A percentile compares a stretch with the other conserved stretches of the same genome.
Evolutionary conservation across 345 rosid genomes (phyloP).

Genomic region (Dimocarpus longan): DNA sequence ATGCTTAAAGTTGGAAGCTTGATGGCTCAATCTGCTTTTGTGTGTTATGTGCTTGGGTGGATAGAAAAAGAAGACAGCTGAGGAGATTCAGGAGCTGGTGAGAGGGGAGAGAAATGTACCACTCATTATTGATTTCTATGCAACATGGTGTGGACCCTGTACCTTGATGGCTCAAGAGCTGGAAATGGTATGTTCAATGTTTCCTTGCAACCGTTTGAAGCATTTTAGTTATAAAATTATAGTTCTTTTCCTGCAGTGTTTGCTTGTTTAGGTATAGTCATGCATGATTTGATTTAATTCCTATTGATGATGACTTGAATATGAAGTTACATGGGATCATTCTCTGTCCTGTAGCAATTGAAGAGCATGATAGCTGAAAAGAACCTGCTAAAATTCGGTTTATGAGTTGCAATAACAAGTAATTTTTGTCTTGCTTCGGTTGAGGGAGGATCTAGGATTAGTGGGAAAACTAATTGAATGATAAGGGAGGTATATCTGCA

Average conservation of each 20-base stretch:
- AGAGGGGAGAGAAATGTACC: slow-evolving; percentile 83
- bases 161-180: slow-evolving; percentile 93
- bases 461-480: neutral
- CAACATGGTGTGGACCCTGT: slow-evolving; percentile 98
- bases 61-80: slow-evolving; percentile 74
- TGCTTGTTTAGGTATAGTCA: neutral
- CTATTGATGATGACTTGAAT: neutral
- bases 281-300: neutral
- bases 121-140: slow-evolving; percentile 82
- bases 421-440: neutral
- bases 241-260: neutral
- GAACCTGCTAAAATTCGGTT: neutral
- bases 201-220: neutral
- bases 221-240: neutral
- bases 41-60: slow-evolving; percentile 8
- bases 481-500: too few species aligned
- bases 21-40: neutral
- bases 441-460: neutral
- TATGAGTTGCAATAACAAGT: too few species aligned
- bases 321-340: neutral
- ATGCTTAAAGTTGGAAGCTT: slow-evolving; percentile 14
- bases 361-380: neutral
- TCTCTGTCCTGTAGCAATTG: neutral
- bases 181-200: slow-evolving; percentile 61
- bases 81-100: slow-evolving; percentile 80